These are phyloP conservation scores for Calycina marina DNA, from an alignment of 2,329 filamentous ascomycete species.

Conservation along the genomic window DNA sequence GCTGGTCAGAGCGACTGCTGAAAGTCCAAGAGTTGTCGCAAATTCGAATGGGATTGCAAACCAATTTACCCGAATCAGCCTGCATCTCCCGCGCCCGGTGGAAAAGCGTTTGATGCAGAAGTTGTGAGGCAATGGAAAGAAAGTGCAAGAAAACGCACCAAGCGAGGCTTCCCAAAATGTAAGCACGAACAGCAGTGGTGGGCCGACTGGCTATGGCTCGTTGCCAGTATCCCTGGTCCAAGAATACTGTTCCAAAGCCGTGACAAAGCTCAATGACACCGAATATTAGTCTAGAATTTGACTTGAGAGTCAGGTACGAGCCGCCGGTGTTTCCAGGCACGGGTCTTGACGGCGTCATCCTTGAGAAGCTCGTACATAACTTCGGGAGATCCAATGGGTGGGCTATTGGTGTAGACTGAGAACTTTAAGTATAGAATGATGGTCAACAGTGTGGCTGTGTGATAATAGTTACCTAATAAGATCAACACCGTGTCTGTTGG, in stretches of 20 bases:
- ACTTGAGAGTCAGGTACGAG: constrained; percentile 5
- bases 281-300: constrained; percentile 2
- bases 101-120: too few species aligned
- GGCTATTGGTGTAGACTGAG: constrained; percentile 2
- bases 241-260: constrained; percentile 20
- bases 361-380: constrained; percentile 5
- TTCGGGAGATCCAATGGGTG: constrained; percentile 4
- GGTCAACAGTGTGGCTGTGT: constrained; percentile 6
- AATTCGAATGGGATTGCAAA: constrained; percentile 33
- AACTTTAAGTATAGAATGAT: constrained; percentile 6
- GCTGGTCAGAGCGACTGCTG: constrained; percentile 28
- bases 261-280: constrained; percentile 2
- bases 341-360: constrained; percentile 1
- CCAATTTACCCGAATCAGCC: too few species aligned
- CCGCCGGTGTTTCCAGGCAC: constrained; percentile 3
- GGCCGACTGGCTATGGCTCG: constrained; percentile 27
- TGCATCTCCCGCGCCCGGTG: too few species aligned
- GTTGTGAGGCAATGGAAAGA: too few species aligned
- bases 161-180: constrained; percentile 10
- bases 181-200: constrained; percentile 24
- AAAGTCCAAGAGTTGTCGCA: constrained; percentile 31
- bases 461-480: constrained; percentile 32
- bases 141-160: too few species aligned
- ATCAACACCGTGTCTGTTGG: too few species aligned
- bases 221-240: constrained; percentile 32